Base-by-base conservation (phyloP, 164 flowering plant genomes). In the Vitis labrusca region DNA sequence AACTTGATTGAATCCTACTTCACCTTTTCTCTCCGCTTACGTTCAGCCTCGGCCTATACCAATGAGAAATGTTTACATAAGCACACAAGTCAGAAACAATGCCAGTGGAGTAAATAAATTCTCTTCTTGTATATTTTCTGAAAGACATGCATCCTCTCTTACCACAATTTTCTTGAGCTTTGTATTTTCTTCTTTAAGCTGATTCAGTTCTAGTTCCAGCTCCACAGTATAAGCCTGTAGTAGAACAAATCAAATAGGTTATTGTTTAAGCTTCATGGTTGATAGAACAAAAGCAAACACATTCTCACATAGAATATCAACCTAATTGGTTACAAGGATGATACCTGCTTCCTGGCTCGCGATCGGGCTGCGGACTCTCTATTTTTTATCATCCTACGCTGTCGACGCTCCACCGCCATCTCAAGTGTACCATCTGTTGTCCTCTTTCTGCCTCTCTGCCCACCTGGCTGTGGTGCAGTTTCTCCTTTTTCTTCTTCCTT, bases 211-310 rank as follows among this genome's bases (percentile, higher is more conserved):
- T 1, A 76, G 70, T 64, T 82, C 85, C 68, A 82, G 52, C 72
- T 82, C 85, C 56, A 82, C 83, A 0, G 83, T 82, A 53, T 82
- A 82, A 30, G 85, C 83, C 85, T 82, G 74, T 67, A 53, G 1
- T 4, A 32, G 7, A 47, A 14, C 3, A 37, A 52, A 14, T 2
- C 13, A 27, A 3, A 55, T 7, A 63, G 44, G 7, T 6, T 6
- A 37, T 37, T 37, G 44, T 37, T 37, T 37, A 37, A 37, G 27
- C 44, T 37, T 37, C 44, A 37, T 37, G 44, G 7, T 37, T 3
- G 44, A 37, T 37, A 37, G 44, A 37, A 37, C 44, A 37, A 37
- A 37, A 37, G 44, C 44, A 37, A 37, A 37, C 7, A 37, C 44
- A 37, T 37, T 37, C 44, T 37, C 44, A 6, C 44, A 6, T 6